Evolutionary conservation across 352 stramenopile species (phyloP).

Genomic region (Globisporangium alternatum): DNA sequence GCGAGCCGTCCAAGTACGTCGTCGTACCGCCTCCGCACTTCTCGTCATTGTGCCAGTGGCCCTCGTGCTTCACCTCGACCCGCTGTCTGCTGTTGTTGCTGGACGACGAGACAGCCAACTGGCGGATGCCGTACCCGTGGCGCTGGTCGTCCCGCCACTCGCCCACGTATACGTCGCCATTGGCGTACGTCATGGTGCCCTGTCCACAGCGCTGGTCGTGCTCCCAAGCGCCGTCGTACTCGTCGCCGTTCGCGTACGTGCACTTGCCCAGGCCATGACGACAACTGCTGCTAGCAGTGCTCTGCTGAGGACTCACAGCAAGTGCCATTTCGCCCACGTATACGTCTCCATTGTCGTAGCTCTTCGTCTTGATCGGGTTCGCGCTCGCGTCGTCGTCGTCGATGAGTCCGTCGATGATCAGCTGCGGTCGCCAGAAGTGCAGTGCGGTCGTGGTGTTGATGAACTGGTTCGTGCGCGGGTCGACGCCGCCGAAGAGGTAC

Average conservation of each 20-base stretch:
- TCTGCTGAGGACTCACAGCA: not conserved
- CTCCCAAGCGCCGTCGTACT: slow-evolving; percentile 71
- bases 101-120: slow-evolving; percentile 12
- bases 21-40: slow-evolving; percentile 62
- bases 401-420: slow-evolving; percentile 22
- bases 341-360: slow-evolving; percentile 55
- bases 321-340: slow-evolving; percentile 63
- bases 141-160: slow-evolving; percentile 46
- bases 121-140: slow-evolving; percentile 51
- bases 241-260: slow-evolving; percentile 44
- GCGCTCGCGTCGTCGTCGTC: slow-evolving; percentile 25
- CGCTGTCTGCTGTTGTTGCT: not conserved
- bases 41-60: slow-evolving; percentile 57
- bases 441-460: slow-evolving; percentile 42
- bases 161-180: slow-evolving; percentile 48
- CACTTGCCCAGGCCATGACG: slow-evolving; percentile 68
- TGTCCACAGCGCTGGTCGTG: slow-evolving; percentile 45
- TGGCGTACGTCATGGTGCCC: slow-evolving; percentile 50
- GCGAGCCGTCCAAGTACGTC: slow-evolving; percentile 52
- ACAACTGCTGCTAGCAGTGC: not conserved
- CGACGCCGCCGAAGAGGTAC: slow-evolving; percentile 56
- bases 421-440: slow-evolving; percentile 64
- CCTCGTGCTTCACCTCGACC: slow-evolving; percentile 57
- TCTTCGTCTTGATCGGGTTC: slow-evolving; percentile 46
- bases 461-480: slow-evolving; percentile 24